Percentiles rank a stretch among this genome's conserved stretches.
Evolutionary conservation across 352 stramenopile species (phyloP).

Genomic region (Phytopythium vexans): DNA sequence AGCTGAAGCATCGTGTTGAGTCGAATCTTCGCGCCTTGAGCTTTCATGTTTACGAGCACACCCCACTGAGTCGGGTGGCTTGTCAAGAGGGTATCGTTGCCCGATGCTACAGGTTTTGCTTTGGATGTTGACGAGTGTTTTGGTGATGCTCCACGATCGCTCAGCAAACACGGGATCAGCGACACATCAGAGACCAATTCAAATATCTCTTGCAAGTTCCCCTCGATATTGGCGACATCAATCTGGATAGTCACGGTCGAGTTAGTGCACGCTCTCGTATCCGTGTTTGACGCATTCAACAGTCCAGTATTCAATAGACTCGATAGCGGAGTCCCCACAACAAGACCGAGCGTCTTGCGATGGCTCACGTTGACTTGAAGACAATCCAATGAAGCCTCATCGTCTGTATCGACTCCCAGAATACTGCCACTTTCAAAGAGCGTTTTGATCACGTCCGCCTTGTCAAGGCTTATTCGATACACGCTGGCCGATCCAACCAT

Average conservation of each 20-base stretch:
- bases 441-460: background rate
- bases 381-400: background rate
- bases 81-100: no score
- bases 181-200: constrained; percentile 3
- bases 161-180: background rate
- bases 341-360: constrained; percentile 2
- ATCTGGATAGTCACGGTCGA: constrained; percentile 7
- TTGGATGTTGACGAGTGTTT: background rate
- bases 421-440: constrained; percentile 28
- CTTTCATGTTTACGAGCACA: constrained; percentile 19
- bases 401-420: background rate
- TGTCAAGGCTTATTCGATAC: constrained; percentile 6
- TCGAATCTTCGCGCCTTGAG: constrained; percentile 18
- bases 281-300: background rate
- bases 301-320: background rate
- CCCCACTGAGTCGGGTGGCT: constrained; percentile 15
- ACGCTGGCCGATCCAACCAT: constrained; percentile 26
- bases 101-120: background rate
- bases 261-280: background rate
- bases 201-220: constrained; percentile 15
- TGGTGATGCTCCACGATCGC: no score
- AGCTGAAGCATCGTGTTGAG: constrained; percentile 28
- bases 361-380: background rate
- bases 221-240: constrained; percentile 10
- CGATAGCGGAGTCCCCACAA: background rate